Percentiles rank a stretch among this genome's conserved stretches.
phyloP scores from a whole-genome alignment of 805 yeast species.

The Blastobotrys chiropterorum region DNA sequence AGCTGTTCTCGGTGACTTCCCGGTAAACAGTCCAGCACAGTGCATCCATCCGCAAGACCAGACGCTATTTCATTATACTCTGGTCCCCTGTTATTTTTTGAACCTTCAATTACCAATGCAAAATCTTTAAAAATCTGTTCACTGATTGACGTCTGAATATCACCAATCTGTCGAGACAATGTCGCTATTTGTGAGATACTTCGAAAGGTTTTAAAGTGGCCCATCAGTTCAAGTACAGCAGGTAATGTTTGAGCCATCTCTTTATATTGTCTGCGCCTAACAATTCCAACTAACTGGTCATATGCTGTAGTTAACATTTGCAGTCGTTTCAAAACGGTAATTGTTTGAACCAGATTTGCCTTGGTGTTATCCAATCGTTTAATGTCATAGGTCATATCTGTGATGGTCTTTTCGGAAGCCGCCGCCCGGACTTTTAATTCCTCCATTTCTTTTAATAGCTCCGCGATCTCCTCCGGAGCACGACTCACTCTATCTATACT shows the following conservation, averaged over 20 bases:
- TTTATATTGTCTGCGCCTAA: conserved; percentile 40
- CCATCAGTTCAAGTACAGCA: conserved; percentile 67
- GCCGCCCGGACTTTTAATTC: conserved; percentile 44
- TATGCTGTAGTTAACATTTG: conserved; percentile 80
- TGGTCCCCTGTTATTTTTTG: conserved; percentile 26
- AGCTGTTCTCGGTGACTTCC: conserved; percentile 51
- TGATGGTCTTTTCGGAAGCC: conserved; percentile 55
- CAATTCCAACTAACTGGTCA: conserved; percentile 47
- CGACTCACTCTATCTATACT: conserved; percentile 20
- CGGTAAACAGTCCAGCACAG: conserved; percentile 53
- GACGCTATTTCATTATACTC: conserved; percentile 25
- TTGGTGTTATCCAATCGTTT: conserved; percentile 76
- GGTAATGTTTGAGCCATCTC: conserved; percentile 57
- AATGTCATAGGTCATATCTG: conserved; percentile 68
- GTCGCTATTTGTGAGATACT: conserved; percentile 74
- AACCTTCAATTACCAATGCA: conserved; percentile 30
- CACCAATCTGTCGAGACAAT: conserved; percentile 52
- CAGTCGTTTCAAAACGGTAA: conserved; percentile 79
- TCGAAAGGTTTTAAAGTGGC: conserved; percentile 71
- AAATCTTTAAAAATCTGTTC: conserved; percentile 72
- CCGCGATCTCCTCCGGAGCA: conserved; percentile 29
- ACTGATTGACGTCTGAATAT: conserved; percentile 53
- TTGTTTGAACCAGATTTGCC: conserved; percentile 71
- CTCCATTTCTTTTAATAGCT: conserved; percentile 40
- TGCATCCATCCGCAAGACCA: conserved; percentile 53